Conservation (phyloP, 106 monocot genomes). For the Cymbidium sinense region DNA sequence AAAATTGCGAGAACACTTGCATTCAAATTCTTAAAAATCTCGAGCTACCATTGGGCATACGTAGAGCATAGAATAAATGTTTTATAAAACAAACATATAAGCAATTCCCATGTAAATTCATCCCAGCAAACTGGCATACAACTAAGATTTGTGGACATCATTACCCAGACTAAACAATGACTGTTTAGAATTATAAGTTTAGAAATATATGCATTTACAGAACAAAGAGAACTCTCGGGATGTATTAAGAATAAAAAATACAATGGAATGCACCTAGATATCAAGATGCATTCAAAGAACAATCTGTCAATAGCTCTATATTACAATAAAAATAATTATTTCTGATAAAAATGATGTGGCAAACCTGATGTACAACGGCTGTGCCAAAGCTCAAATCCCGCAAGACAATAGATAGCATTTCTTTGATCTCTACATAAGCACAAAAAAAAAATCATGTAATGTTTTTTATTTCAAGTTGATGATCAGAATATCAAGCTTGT, state of each 20-base stretch:
- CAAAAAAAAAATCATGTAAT: constrained; percentile 7
- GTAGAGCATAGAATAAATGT: no score
- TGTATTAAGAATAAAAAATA: background rate
- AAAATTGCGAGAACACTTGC: no score
- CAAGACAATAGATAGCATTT: constrained; percentile 81
- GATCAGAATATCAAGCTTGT: background rate
- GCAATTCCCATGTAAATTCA: no score
- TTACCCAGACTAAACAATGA: background rate
- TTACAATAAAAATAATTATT: background rate
- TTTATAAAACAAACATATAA: no score
- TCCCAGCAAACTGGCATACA: no score
- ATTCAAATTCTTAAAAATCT: no score
- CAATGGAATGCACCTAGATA: background rate
- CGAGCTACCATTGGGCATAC: no score
- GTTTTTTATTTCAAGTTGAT: background rate
- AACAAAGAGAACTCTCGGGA: background rate
- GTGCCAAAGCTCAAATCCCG: constrained; percentile 73
- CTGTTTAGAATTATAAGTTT: background rate
- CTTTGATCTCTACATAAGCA: constrained; percentile 74
- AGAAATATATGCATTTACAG: background rate
- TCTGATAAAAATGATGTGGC: constrained; percentile 2
- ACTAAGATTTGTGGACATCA: background rate
- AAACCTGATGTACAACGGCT: constrained; percentile 94
- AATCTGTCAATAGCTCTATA: background rate
- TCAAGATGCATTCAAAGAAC: constrained; percentile 1